Evolutionary conservation across 176 grass and related monocot species (phyloP).

Genomic region (Alloteropsis semialata): DNA sequence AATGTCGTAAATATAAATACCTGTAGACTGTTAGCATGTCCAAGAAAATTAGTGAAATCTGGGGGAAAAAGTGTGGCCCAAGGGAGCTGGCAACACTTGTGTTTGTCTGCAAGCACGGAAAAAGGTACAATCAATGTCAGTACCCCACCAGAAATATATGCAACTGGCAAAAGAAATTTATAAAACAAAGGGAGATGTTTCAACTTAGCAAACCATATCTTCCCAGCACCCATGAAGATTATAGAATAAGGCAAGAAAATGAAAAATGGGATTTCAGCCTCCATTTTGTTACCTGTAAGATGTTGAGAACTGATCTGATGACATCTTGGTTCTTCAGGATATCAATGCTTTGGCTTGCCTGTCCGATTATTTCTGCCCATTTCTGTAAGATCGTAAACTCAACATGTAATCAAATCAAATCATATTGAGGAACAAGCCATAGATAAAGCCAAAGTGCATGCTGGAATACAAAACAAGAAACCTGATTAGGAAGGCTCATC

Average conservation of each 20-base stretch:
- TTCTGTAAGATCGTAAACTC: slow-evolving; percentile 56
- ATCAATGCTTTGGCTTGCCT: slow-evolving; percentile 93
- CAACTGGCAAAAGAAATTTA: not conserved
- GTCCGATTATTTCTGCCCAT: slow-evolving; percentile 99
- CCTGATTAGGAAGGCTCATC: slow-evolving; percentile 99
- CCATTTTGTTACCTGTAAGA: slow-evolving; percentile 71
- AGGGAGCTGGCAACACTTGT: slow-evolving; percentile 89
- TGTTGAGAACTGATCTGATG: slow-evolving; percentile 98
- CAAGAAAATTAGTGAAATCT: slow-evolving; percentile 93
- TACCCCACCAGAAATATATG: slow-evolving; percentile 3
- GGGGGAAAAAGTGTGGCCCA: slow-evolving; percentile 90
- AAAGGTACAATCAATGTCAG: slow-evolving; percentile 19
- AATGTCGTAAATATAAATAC: slow-evolving; percentile 31
- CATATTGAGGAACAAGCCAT: not conserved
- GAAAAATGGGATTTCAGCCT: slow-evolving; percentile 6
- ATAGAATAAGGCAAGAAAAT: not conserved
- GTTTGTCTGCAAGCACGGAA: slow-evolving; percentile 85
- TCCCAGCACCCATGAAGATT: not conserved
- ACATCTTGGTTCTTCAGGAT: slow-evolving; percentile 97
- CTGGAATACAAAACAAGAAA: slow-evolving; percentile 31
- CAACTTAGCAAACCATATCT: not conserved
- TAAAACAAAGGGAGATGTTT: not conserved
- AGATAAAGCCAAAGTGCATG: not conserved
- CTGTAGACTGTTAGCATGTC: slow-evolving; percentile 99
- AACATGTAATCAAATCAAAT: slow-evolving; percentile 25